Percentiles rank a stretch among this genome's conserved stretches.
These are phyloP conservation scores for Nemophila menziesii DNA, from an alignment of 257 asterid species.

Conservation along the genomic window DNA sequence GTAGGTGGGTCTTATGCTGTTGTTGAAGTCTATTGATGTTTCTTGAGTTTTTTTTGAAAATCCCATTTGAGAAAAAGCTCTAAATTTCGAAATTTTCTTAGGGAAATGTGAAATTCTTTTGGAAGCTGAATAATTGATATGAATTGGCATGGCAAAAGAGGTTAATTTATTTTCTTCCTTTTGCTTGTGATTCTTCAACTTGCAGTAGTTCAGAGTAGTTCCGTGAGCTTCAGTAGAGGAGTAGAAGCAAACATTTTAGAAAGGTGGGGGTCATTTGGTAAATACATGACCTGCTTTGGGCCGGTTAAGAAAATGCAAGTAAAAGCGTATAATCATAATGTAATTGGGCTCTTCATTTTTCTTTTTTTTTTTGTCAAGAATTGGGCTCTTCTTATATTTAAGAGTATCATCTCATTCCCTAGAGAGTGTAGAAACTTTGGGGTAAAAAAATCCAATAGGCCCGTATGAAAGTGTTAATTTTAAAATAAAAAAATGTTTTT, in stretches of 20 bases:
- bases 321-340: no score
- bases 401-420: no score
- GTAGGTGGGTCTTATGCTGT: constrained; percentile 14
- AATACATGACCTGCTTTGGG: no score
- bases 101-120: background rate
- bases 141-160: constrained; percentile 9
- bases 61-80: constrained; percentile 20
- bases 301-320: no score
- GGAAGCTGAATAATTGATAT: constrained; percentile 1
- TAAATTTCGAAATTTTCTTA: constrained; percentile 2
- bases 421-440: no score
- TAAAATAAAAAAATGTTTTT: no score
- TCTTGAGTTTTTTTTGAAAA: constrained; percentile 12
- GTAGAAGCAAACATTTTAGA: background rate
- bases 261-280: background rate
- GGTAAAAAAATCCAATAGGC: no score
- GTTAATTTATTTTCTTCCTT: background rate
- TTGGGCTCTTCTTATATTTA: no score
- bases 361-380: no score
- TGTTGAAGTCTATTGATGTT: constrained; percentile 8
- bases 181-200: background rate
- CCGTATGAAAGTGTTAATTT: no score
- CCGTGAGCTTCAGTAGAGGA: background rate
- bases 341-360: no score
- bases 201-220: no score